Evolutionary conservation across 108 stramenopile species (phyloP), one percentile per base, ranked within the genome.

Genomic region (Cyclotella baltica): DNA sequence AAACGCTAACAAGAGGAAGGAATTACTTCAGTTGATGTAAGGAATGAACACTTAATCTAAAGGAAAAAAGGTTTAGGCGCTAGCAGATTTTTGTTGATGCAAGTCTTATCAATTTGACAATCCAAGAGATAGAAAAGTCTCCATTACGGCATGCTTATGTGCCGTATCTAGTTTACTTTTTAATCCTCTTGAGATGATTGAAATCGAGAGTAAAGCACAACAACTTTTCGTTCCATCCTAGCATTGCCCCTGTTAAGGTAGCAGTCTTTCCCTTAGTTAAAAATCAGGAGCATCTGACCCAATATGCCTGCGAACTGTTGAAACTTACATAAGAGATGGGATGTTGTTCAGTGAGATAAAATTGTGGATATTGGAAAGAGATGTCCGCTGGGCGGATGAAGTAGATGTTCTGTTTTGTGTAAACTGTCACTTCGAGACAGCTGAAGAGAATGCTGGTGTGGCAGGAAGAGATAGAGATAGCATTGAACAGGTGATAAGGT

Each of bases 331-430:
- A 40, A 67, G 68, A 76, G 95, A 52, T 96, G 91, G 85, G 95
- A 94, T 72, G 90, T n/a, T n/a, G n/a, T 90, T 50, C 58, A 78
- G 37, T 96, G 91, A 88, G 97, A 98, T 86, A 85, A 88, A 22
- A 72, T 89, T 27, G 97, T 96, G 25, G 95, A 96, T 6, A 97
- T 99, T 79, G 98, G 98, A 59, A 84, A 93, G 70, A 77, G 96
- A 28, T 98, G 96, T 75, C 92, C n/a, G 97, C 29, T 82, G 98
- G 33, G 88, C 91, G 25, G 98, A 98, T 82, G 96, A 98, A 76
- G 84, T 96, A 18, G 99, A 98, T 38, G 96, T 96, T 11, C 99
- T 98, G 9, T 97, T 93, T 73, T 98, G 98, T 77, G 88, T 98
- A 30, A 99, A 98, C 1, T 90, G 98, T 16, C 98, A 99, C 70